Evolutionary conservation across 1,284 basidiomycete species (phyloP), one percentile per base, ranked within the genome.

Genomic region (Mycosarcoma mackinlayi): DNA sequence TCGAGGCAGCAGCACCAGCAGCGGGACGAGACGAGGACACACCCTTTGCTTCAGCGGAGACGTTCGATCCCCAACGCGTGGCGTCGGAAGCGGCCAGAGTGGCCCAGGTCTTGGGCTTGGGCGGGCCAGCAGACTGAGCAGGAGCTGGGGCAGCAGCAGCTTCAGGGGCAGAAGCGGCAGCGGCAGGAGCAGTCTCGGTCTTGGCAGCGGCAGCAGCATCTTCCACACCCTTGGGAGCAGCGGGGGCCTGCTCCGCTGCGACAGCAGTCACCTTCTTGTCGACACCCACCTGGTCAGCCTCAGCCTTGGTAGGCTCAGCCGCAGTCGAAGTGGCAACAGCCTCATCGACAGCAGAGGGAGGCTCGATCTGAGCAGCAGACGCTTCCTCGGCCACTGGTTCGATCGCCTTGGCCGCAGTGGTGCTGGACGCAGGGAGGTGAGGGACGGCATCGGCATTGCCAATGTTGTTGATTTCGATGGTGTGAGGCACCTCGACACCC

Each of bases 81-180:
- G 45, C 80, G 57, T 73, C 76, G 8, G 74, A 71, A 19, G 80
- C 79, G 18, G 80, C 80, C 13, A 82, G 75, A 40, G 73, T 78
- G 42, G 80, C 80, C 80, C 80, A 82, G 8, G 80, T 81, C 75
- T 80, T 82, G 48, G 80, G 80, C 54, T 70, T 71, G 50, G 76
- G 51, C 8, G 77, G 77, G 5, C 51, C 75, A 10, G 72, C 54
- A 14, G 73, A 71, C 46, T 54, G 49, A 14, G 83, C 76, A 16
- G 84, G 73, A 10, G 73, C 37, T 5, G 65, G 45, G 11, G 68
- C 46, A 21, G 55, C 55, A 16, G 56, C 34, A 10, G 75, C 57
- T 27, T 72, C 70, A 9, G 75, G 41, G 48, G 86, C 84, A 14
- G 82, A 78, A 55, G 84, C 81, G 40, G 83, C 78, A 45, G 84